Percentiles rank a stretch among this genome's conserved stretches.
phyloP scores from a whole-genome alignment of 202 grass and related monocot genomes.

The Tripidium arundinaceum region DNA sequence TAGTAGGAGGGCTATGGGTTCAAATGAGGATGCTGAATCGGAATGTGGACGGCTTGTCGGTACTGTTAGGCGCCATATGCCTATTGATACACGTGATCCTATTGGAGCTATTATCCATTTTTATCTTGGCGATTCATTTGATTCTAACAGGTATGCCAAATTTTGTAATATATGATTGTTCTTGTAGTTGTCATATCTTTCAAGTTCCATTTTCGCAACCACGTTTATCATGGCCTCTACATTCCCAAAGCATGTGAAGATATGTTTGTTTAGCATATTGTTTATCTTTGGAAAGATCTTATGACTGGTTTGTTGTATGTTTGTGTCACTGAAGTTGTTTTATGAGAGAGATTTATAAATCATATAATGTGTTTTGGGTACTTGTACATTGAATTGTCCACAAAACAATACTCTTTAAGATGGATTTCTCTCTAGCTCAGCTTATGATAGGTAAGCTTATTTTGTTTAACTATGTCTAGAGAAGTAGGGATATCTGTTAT shows the following conservation, averaged over 20 bases:
- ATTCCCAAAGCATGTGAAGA: background rate
- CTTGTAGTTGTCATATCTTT: background rate
- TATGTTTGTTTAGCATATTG: background rate
- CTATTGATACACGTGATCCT: slow-evolving; percentile 87
- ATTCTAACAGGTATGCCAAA: slow-evolving; percentile 63
- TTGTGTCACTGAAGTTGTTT: slow-evolving; percentile 8
- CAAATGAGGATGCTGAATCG: slow-evolving; percentile 63
- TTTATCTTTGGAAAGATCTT: background rate
- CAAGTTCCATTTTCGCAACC: background rate
- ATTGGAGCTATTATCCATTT: slow-evolving; percentile 92
- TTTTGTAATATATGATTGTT: background rate
- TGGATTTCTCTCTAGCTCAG: background rate
- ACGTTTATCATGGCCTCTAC: too few relatives aligned
- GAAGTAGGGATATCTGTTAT: background rate
- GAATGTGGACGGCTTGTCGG: slow-evolving; percentile 70
- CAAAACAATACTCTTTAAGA: background rate
- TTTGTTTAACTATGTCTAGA: background rate
- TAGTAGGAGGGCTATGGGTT: slow-evolving; percentile 42
- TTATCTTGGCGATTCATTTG: slow-evolving; percentile 79
- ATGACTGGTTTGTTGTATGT: background rate
- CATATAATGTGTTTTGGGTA: background rate
- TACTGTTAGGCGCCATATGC: slow-evolving; percentile 80
- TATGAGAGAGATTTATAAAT: background rate
- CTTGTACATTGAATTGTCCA: background rate
- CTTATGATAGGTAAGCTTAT: slow-evolving; percentile 4